Evolutionary conservation across 257 asterid species (phyloP).

Genomic region (Prunella vulgaris): DNA sequence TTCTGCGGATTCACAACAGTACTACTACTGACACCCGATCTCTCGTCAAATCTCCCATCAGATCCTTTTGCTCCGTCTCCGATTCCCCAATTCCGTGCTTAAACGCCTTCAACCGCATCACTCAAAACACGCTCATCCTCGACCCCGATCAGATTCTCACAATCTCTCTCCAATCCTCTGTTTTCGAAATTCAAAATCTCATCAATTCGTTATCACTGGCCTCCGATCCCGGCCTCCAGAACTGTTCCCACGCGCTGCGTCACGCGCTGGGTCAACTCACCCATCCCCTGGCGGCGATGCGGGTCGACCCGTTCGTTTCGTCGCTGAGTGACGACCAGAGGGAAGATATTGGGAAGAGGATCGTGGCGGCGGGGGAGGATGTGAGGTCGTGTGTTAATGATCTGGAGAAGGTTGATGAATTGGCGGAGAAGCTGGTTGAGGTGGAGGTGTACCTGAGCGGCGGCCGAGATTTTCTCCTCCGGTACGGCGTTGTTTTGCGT

Average conservation of each 20-base stretch:
- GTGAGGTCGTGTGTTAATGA: slow-evolving; percentile 1
- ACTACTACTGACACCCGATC: background rate
- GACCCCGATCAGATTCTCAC: slow-evolving; percentile 25
- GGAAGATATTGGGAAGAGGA: background rate
- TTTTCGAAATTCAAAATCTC: background rate
- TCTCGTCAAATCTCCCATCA: background rate
- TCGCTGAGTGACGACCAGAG: slow-evolving; percentile 10
- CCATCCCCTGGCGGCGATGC: background rate
- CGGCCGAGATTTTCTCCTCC: slow-evolving; percentile 6
- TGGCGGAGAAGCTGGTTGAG: slow-evolving; percentile 4
- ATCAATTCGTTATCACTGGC: background rate
- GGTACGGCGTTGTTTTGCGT: background rate
- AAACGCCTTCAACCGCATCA: background rate
- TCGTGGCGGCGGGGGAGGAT: slow-evolving; percentile 12
- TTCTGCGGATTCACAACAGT: background rate
- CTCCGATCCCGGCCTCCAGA: background rate
- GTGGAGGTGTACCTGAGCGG: slow-evolving; percentile 16
- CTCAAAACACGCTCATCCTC: background rate
- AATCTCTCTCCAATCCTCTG: slow-evolving; percentile 19
- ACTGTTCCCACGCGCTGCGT: background rate
- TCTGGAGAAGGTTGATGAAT: slow-evolving; percentile 5
- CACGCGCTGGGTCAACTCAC: background rate
- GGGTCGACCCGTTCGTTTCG: slow-evolving; percentile 18
- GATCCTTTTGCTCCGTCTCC: background rate
- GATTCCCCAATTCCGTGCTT: background rate